Base-by-base conservation (phyloP, 108 stramenopile genomes). In the Schizochytrium sp. region DNA sequence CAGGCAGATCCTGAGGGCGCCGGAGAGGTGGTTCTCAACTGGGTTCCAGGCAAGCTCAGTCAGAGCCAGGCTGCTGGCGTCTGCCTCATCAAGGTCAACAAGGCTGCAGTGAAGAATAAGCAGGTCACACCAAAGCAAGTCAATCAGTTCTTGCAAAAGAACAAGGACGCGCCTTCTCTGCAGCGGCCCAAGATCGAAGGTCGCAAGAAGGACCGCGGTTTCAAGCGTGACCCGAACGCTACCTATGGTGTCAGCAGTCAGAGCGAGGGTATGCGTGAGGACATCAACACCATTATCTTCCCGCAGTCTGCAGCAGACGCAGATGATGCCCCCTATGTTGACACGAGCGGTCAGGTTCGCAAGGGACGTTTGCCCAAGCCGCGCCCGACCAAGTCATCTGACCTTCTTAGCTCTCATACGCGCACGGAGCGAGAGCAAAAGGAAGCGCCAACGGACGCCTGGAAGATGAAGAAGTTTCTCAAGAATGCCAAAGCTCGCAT, bases 211-310 rank as follows among this genome's bases (percentile, higher is more conserved):
- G 51, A 47, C 51, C 76, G 76, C 48, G 76, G 76, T 6, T 28
- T 53, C n/a, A 53, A 47, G 45, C 48, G 76, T 45, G 76, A 83
- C n/a, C 48, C 48, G 23, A 53, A 53, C 76, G 63, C 63, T 10
- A 41, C 41, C 12, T 83, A 83, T 23, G 76, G 51, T 6, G 25
- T 53, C 51, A 53, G 48, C 51, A 53, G 48, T 23, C 6, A 43
- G 45, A 53, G 45, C 51, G 51, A 53, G n/a, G 76, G 76, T 1
- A 69, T 5, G 63, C 63, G 25, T 1, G 76, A 83, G 51, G 76
- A 83, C 76, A 83, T 83, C 51, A 47, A 83, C 51, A 83, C 48
- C 51, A 83, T 83, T 83, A 83, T 83, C 76, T 83, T 83, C 3
- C 76, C 45, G n/a, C 19, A 83, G 23, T 47, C 45, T 12, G n/a